A percentile compares a stretch with the other conserved stretches of the same genome.
Conservation (phyloP, 2,329 filamentous ascomycete species). For the Bisporella sp. region DNA sequence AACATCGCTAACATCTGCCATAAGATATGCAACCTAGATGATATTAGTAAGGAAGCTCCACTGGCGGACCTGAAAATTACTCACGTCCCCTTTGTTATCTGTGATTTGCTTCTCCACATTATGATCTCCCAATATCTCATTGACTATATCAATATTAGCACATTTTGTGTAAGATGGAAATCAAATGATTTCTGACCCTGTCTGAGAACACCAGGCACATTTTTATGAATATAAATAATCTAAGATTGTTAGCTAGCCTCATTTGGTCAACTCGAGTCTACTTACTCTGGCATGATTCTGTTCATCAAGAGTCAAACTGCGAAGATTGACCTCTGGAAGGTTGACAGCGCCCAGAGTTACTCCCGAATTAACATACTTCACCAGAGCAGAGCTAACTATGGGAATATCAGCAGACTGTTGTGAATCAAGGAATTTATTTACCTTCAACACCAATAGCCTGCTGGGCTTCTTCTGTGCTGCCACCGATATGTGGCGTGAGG, state of each 20-base stretch:
- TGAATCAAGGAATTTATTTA: constrained; percentile 22
- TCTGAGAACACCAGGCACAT: constrained; percentile 89
- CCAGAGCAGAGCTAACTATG: constrained; percentile 72
- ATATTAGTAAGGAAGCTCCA: not conserved
- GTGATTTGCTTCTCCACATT: constrained; percentile 99
- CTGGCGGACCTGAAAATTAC: constrained; percentile 17
- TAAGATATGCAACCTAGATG: constrained; percentile 75
- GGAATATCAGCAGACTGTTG: not conserved
- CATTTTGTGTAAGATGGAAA: not conserved
- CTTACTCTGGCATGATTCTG: constrained; percentile 75
- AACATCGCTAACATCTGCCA: constrained; percentile 94
- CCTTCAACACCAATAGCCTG: constrained; percentile 88
- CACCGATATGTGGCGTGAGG: constrained; percentile 92
- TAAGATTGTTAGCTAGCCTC: constrained; percentile 28
- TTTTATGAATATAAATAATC: constrained; percentile 94
- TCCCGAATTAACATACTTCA: constrained; percentile 94
- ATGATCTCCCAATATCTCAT: constrained; percentile 88
- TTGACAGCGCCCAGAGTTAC: constrained; percentile 90
- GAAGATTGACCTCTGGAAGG: constrained; percentile 87
- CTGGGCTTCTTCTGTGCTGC: constrained; percentile 96
- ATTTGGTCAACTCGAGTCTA: constrained; percentile 4
- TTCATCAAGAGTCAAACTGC: constrained; percentile 85
- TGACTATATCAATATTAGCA: constrained; percentile 51
- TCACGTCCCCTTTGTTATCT: constrained; percentile 83
- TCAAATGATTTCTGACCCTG: constrained; percentile 45